A percentile compares a stretch with the other conserved stretches of the same genome.
Evolutionary conservation across 108 stramenopile species (phyloP).

Genomic region (Licmophora abbreviata): DNA sequence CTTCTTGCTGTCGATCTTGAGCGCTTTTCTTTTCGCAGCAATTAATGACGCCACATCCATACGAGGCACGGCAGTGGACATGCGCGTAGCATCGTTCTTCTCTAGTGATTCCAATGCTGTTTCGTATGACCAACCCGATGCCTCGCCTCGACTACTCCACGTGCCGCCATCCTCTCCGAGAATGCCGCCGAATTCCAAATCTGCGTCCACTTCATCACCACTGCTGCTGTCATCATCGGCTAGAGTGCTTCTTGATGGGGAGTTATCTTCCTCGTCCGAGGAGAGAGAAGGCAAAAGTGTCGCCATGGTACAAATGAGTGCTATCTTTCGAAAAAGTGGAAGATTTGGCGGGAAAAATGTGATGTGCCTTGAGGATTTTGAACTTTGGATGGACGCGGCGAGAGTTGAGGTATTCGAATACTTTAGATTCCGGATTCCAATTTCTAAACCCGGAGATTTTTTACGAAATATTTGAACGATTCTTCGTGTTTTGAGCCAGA

Average conservation of each 20-base stretch:
- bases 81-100: conserved; percentile 25
- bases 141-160: conserved; percentile 13
- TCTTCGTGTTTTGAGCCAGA: too few species aligned
- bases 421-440: too few species aligned
- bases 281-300: conserved; percentile 53
- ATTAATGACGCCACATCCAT: conserved; percentile 69
- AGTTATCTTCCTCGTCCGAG: conserved; percentile 70
- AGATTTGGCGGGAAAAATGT: too few species aligned
- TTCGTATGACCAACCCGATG: conserved; percentile 73
- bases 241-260: too few species aligned
- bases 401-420: too few species aligned
- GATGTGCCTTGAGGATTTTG: too few species aligned
- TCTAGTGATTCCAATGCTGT: conserved; percentile 59
- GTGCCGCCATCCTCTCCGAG: conserved; percentile 72
- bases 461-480: too few species aligned
- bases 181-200: conserved; percentile 74
- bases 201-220: conserved; percentile 44
- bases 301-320: too few species aligned
- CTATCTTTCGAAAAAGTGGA: too few species aligned
- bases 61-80: conserved; percentile 26
- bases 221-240: conserved; percentile 28
- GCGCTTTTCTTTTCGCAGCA: conserved; percentile 60
- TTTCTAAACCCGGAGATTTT: too few species aligned
- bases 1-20: conserved; percentile 22
- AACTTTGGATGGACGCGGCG: too few species aligned